Base-by-base conservation (phyloP, 495 filamentous ascomycete genomes). In the Penicillium herquei region DNA sequence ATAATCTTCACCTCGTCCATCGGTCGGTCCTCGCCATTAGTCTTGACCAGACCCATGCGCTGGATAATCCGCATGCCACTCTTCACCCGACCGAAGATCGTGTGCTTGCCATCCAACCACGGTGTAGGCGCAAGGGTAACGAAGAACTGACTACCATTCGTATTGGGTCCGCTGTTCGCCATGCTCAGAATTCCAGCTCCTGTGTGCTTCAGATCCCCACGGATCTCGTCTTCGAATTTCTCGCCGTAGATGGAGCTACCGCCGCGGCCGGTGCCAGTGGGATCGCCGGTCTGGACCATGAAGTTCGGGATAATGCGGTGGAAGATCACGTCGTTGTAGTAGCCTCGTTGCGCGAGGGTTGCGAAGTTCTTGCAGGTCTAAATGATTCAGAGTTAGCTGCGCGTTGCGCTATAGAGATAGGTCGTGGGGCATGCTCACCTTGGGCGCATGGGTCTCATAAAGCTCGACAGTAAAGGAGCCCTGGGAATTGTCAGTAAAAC, bases 81-180 rank as follows among this genome's bases (percentile, higher is more conserved):
- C 73, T 90, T 94, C 21, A 98, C 91, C 41, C 95, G 76, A 8
- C 95, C 94, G 68, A 98, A 98, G 61, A 98, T 96, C 6, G 94
- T 96, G 72, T 98, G 94, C 70, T 96, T 96, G 30, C 91, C 92
- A 73, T 98, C 95, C 55, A 98, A 74, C 94, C 94, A 98, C 2
- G 94, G 94, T 16, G 95, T 94, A 3, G 95, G 95, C 34, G 92
- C 94, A 40, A 97, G 80, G 7, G 95, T 98, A 54, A 98, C 84
- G 70, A 98, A 98, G 67, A 87, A 86, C 50, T 88, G 84, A 56
- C 83, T 87, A 37, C 94, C 95, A 71, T 98, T 98, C 47, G 94
- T 96, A 66, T 98, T 88, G 9, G 90, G 90, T 1, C 94, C 94
- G 8, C 85, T 87, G 69, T 98, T 98, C 53, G 94, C 94, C 94